Conservation (phyloP, 2,329 filamentous ascomycete species). For the Botrytis sinoallii region DNA sequence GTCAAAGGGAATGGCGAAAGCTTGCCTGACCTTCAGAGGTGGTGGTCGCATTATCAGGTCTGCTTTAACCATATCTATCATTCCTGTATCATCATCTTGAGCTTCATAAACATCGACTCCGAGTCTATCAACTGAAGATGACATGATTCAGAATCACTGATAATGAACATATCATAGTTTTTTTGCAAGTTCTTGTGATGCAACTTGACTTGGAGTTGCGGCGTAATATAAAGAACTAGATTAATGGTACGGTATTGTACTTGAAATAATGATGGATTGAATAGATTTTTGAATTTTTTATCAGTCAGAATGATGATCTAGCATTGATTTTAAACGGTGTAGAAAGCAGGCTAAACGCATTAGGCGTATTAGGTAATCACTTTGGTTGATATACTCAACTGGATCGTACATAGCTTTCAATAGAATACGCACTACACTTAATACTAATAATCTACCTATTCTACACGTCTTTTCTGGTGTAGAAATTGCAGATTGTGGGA, state of each 20-base stretch:
- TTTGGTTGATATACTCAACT: too few relatives aligned
- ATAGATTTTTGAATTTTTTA: neutral
- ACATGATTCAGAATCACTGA: neutral
- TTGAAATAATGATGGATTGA: neutral
- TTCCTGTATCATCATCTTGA: too few relatives aligned
- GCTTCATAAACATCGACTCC: neutral
- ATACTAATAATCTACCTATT: too few relatives aligned
- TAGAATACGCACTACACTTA: too few relatives aligned
- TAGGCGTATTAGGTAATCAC: too few relatives aligned
- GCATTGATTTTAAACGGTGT: too few relatives aligned
- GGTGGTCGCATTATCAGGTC: neutral
- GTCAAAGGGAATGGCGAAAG: neutral
- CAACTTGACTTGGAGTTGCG: neutral
- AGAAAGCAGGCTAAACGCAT: too few relatives aligned
- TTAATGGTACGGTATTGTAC: neutral
- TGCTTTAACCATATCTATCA: neutral
- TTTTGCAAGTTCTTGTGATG: neutral
- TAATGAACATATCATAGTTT: neutral
- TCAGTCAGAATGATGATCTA: neutral
- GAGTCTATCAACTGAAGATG: neutral
- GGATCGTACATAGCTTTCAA: too few relatives aligned
- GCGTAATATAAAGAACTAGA: neutral
- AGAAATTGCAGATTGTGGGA: neutral
- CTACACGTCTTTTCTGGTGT: too few relatives aligned
- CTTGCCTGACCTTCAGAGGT: neutral